Conservation (phyloP, 331 rosid species). For the Telfairia occidentalis region DNA sequence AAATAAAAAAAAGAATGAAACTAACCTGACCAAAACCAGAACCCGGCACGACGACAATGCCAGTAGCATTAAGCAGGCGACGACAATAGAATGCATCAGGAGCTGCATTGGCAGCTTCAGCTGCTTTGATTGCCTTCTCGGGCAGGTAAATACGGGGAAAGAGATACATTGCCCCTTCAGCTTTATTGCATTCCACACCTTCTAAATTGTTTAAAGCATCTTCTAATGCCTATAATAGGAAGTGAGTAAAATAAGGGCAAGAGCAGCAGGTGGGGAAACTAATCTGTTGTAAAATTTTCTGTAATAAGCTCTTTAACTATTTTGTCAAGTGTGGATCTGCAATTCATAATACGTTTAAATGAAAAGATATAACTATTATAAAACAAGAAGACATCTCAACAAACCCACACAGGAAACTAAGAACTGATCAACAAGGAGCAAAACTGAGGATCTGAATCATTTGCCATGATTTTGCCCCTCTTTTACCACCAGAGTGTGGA, state of each 20-base stretch:
- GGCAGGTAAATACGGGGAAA: constrained; percentile 67
- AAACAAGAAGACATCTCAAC: neutral
- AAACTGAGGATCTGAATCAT: neutral
- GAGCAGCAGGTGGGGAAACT: neutral
- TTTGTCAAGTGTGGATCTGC: neutral
- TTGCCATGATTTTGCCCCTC: neutral
- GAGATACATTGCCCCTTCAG: constrained; percentile 97
- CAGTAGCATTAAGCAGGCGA: constrained; percentile 70
- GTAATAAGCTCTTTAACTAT: neutral
- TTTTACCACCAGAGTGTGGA: too few species aligned
- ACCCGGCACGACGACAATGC: constrained; percentile 86
- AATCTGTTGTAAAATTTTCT: neutral
- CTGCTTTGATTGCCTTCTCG: constrained; percentile 73
- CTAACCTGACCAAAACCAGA: constrained; percentile 97
- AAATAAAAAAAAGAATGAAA: neutral
- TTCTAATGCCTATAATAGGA: constrained; percentile 47
- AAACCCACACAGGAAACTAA: neutral
- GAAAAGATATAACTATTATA: neutral
- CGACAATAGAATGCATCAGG: constrained; percentile 78
- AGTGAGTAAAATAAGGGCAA: neutral
- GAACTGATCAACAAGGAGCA: too few species aligned
- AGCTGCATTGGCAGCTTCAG: constrained; percentile 48
- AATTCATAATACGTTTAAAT: neutral
- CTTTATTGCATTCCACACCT: constrained; percentile 86
- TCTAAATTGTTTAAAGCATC: constrained; percentile 64